Conservation (phyloP, 805 yeast genomes). For the Yarrowia sp. region DNA sequence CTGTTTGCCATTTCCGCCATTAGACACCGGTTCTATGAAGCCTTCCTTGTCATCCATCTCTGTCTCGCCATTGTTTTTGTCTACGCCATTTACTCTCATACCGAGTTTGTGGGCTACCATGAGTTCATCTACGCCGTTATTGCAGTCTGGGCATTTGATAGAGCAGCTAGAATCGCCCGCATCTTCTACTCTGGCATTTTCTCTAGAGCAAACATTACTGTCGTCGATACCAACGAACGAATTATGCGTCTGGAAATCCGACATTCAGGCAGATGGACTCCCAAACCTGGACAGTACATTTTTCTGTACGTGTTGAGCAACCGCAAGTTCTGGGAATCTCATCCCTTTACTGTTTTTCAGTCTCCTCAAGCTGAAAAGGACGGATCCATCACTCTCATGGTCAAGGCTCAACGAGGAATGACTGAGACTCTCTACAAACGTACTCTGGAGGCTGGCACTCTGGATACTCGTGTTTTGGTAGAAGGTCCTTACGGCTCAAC, state of each 20-base stretch:
- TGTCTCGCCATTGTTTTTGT: constrained; percentile 52
- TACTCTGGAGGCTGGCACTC: constrained; percentile 25
- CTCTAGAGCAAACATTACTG: constrained; percentile 38
- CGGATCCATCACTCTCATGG: constrained; percentile 46
- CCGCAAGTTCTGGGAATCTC: constrained; percentile 62
- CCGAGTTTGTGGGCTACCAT: constrained; percentile 43
- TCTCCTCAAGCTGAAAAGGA: constrained; percentile 37
- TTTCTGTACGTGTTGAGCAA: constrained; percentile 39
- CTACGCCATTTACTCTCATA: constrained; percentile 57
- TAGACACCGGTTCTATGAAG: constrained; percentile 56
- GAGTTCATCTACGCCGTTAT: constrained; percentile 52
- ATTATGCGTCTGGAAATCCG: constrained; percentile 48
- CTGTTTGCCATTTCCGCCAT: constrained; percentile 50
- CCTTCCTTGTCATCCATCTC: constrained; percentile 57
- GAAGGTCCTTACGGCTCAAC: constrained; percentile 62
- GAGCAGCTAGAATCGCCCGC: constrained; percentile 54
- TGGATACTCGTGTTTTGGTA: constrained; percentile 42
- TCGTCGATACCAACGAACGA: constrained; percentile 43
- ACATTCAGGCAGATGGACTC: constrained; percentile 32
- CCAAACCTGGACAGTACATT: constrained; percentile 30
- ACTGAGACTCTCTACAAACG: constrained; percentile 43
- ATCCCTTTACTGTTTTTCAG: constrained; percentile 56
- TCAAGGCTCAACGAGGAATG: constrained; percentile 54
- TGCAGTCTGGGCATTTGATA: constrained; percentile 69
- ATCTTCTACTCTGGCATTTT: constrained; percentile 54